Percentiles rank a stretch among this genome's conserved stretches.
Conservation (phyloP, 768 basidiomycete genomes). For the Lactarius psammicola region DNA sequence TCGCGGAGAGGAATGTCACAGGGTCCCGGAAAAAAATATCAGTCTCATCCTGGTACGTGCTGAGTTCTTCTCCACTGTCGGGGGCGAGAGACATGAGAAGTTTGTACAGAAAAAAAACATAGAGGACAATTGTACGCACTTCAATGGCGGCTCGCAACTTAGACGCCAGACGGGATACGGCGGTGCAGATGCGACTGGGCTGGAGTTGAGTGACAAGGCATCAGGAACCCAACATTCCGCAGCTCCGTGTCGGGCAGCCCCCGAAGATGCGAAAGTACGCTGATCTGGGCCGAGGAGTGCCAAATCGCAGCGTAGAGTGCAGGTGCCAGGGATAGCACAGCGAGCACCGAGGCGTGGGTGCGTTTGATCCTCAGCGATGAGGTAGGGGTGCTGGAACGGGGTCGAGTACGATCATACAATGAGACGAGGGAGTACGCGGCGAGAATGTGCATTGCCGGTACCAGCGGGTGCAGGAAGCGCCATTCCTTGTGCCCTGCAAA, state of each 20-base stretch:
- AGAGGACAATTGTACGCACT: conserved; percentile 43
- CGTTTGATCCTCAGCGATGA: conserved; percentile 5
- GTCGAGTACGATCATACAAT: conserved; percentile 15
- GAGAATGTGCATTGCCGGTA: conserved; percentile 78
- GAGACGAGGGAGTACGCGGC: conserved; percentile 70
- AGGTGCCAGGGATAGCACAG: conserved; percentile 53
- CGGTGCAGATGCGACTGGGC: conserved; percentile 87
- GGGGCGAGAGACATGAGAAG: not conserved
- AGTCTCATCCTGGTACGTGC: conserved; percentile 75
- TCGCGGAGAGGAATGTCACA: conserved; percentile 54
- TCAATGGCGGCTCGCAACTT: conserved; percentile 89
- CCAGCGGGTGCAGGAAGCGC: too few relatives aligned
- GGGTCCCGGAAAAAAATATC: conserved; percentile 79
- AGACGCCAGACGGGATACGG: conserved; percentile 76
- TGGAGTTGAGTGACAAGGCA: conserved; percentile 97
- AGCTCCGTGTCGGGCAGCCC: conserved; percentile 50
- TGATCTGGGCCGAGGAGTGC: conserved; percentile 79
- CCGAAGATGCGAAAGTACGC: conserved; percentile 68
- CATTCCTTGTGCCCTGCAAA: conserved; percentile 92
- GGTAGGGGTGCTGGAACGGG: conserved; percentile 14
- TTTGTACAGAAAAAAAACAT: conserved; percentile 1
- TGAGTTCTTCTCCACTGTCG: conserved; percentile 48
- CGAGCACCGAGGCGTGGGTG: conserved; percentile 37
- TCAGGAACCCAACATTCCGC: conserved; percentile 68
- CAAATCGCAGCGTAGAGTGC: conserved; percentile 66